Conservation (phyloP, 2,329 filamentous ascomycete genomes). For the Cercospora canescens region DNA sequence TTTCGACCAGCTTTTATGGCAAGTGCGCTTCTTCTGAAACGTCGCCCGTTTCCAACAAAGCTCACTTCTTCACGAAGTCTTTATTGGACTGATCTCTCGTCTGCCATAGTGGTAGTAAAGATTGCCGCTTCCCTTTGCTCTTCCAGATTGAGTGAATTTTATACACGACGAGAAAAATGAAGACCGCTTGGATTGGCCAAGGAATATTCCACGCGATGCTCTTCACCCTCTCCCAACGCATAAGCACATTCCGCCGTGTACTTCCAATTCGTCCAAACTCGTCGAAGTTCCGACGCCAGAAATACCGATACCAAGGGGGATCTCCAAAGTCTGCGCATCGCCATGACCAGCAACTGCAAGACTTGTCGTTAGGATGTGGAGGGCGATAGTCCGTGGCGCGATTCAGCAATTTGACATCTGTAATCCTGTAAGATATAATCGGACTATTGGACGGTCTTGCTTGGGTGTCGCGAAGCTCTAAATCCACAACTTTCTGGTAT, state of each 20-base stretch:
- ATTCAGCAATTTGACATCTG: neutral
- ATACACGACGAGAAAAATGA: neutral
- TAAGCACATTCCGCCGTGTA: conserved; percentile 7
- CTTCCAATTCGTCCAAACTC: conserved; percentile 16
- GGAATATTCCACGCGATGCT: neutral
- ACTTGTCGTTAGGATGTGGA: conserved; percentile 9
- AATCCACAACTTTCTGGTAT: conserved; percentile 10
- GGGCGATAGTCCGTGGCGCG: conserved; percentile 1
- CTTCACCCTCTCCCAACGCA: neutral
- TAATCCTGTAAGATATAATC: neutral
- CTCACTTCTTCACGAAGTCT: neutral
- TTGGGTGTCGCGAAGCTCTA: neutral
- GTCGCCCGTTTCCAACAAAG: too few species aligned
- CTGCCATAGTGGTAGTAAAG: neutral
- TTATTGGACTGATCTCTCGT: neutral
- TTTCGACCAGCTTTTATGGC: too few species aligned
- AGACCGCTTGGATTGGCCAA: neutral
- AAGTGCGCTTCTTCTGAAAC: too few species aligned
- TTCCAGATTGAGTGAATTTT: neutral
- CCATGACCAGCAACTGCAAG: conserved; percentile 17
- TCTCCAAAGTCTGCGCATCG: conserved; percentile 19
- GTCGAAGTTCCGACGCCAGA: conserved; percentile 19
- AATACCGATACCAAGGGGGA: conserved; percentile 19
- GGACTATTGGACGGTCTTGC: conserved; percentile 1
- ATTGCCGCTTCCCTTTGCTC: neutral